phyloP scores from a whole-genome alignment of 1,284 basidiomycete genomes.

The Ustilago xerochloae region DNA sequence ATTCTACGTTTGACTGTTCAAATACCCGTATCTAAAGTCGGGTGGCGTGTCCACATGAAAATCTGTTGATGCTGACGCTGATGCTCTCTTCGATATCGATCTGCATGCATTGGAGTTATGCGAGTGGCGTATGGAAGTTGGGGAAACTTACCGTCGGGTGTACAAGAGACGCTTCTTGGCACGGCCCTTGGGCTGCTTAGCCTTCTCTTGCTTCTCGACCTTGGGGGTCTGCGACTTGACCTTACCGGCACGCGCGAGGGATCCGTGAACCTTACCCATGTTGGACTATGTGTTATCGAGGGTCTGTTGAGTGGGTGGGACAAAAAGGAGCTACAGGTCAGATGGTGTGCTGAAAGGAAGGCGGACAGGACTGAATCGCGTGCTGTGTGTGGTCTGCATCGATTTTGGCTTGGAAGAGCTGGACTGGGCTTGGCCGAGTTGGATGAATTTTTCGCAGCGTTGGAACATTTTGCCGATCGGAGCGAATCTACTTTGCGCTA shows the following conservation, averaged over 20 bases:
- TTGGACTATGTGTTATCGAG: slow-evolving; percentile 55
- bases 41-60: neutral
- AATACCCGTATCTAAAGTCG: no score
- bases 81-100: slow-evolving; percentile 9
- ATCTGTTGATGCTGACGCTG: neutral
- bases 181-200: slow-evolving; percentile 93
- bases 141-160: slow-evolving; percentile 81
- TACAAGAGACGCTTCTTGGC: slow-evolving; percentile 95
- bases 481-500: no score
- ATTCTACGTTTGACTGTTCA: no score
- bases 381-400: neutral
- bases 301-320: slow-evolving; percentile 11
- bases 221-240: slow-evolving; percentile 93
- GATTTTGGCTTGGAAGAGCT: neutral
- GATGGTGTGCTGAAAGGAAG: slow-evolving; percentile 10
- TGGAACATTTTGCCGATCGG: no score
- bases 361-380: neutral
- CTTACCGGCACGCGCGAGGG: slow-evolving; percentile 99
- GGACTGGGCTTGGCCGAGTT: neutral
- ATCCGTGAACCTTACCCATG: slow-evolving; percentile 89
- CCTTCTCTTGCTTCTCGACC: slow-evolving; percentile 97
- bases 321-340: slow-evolving; percentile 11
- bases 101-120: neutral
- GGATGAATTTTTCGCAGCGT: neutral
- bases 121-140: neutral